Evolutionary conservation across 2,329 filamentous ascomycete genomes (phyloP).

Genomic region (Capronia americana): DNA sequence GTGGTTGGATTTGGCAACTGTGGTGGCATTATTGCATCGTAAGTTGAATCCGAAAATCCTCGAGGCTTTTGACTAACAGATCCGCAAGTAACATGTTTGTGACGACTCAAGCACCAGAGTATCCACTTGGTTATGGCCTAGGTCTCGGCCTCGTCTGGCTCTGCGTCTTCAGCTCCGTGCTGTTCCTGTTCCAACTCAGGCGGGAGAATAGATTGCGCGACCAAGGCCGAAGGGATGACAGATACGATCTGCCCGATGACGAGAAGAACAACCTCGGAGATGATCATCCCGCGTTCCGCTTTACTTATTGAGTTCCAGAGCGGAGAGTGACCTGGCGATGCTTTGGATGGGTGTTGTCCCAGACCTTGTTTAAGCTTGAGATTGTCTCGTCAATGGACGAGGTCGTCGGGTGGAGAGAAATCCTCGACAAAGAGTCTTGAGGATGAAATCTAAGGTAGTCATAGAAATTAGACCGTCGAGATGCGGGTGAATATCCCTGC

Average conservation of each 20-base stretch:
- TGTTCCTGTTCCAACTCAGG: slow-evolving; percentile 44
- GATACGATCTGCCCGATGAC: slow-evolving; percentile 39
- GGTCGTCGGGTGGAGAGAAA: background rate
- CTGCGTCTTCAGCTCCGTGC: slow-evolving; percentile 43
- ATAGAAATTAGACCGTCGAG: background rate
- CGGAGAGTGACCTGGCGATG: background rate
- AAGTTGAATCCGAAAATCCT: background rate
- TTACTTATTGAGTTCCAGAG: slow-evolving; percentile 40
- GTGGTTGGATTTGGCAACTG: slow-evolving; percentile 43
- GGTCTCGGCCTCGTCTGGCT: slow-evolving; percentile 48
- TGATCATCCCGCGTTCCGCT: slow-evolving; percentile 45
- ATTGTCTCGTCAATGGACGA: background rate
- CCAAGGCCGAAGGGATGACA: slow-evolving; percentile 39
- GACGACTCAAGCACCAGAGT: slow-evolving; percentile 45
- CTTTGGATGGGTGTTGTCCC: background rate
- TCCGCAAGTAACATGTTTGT: slow-evolving; percentile 47
- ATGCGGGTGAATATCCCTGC: background rate
- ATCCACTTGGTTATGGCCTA: slow-evolving; percentile 48
- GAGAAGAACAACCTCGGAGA: slow-evolving; percentile 46
- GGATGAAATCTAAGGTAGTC: background rate
- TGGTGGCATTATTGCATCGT: slow-evolving; percentile 46
- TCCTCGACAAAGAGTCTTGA: background rate
- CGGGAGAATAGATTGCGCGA: slow-evolving; percentile 45
- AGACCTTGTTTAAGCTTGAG: background rate
- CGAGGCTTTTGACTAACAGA: slow-evolving; percentile 15